phyloP scores from a whole-genome alignment of 257 asterid genomes.

The Solanum appendiculatum region DNA sequence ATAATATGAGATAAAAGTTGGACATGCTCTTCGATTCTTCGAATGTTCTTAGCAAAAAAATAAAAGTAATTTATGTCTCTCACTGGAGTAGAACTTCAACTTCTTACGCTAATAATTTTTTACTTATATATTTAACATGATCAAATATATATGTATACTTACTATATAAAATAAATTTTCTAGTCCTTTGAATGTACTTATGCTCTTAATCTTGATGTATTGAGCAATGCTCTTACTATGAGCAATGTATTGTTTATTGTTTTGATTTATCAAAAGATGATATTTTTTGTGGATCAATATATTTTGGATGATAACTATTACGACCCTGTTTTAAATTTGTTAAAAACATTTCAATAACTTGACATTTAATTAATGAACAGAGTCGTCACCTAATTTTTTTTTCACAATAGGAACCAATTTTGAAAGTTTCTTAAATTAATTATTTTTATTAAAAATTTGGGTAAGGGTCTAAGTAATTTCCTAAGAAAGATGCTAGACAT shows the following conservation, averaged over 20 bases:
- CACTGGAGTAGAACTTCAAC: too few relatives aligned
- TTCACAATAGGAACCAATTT: not conserved
- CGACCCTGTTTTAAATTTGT: not conserved
- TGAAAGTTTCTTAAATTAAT: too few relatives aligned
- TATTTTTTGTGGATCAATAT: not conserved
- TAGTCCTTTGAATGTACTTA: too few relatives aligned
- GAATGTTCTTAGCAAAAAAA: not conserved
- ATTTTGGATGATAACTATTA: not conserved
- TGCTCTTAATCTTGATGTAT: too few relatives aligned
- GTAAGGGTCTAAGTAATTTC: not conserved
- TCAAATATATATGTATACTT: too few relatives aligned
- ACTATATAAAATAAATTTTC: not conserved
- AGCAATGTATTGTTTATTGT: too few relatives aligned
- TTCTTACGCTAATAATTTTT: not conserved
- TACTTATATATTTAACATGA: not conserved
- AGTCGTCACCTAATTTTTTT: not conserved
- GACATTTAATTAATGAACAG: too few relatives aligned
- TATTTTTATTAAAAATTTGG: too few relatives aligned
- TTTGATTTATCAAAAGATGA: not conserved
- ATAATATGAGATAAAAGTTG: not conserved
- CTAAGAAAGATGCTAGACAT: not conserved
- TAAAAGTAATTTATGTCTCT: too few relatives aligned
- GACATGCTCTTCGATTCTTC: not conserved
- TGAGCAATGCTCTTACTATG: too few relatives aligned
- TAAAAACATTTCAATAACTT: too few relatives aligned